Percentiles rank a stretch among this genome's conserved stretches.
Conservation (phyloP, 2,329 filamentous ascomycete species). For the Aspergillus arachidicola region DNA sequence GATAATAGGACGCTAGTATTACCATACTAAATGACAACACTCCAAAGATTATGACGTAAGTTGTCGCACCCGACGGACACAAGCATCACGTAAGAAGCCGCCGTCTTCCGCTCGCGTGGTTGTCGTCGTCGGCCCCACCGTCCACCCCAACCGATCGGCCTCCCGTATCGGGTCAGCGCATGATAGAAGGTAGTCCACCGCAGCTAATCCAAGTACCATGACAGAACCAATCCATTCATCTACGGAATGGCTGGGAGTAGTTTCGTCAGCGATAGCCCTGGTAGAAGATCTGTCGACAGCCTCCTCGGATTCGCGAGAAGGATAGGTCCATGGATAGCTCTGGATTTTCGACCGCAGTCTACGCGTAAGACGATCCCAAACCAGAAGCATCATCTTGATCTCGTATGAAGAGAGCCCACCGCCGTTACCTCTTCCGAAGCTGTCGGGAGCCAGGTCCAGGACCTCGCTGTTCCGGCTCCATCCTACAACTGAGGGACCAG, state of each 20-base stretch:
- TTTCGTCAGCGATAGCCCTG: background rate
- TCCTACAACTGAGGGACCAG: background rate
- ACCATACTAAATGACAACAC: too few relatives aligned
- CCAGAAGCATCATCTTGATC: background rate
- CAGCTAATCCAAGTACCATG: background rate
- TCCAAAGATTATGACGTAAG: background rate
- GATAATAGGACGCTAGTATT: too few relatives aligned
- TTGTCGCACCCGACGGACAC: background rate
- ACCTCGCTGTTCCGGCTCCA: background rate
- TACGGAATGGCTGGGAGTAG: background rate
- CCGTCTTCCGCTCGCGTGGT: too few relatives aligned
- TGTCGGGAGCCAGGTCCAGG: background rate
- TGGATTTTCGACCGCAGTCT: background rate
- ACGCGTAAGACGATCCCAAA: background rate
- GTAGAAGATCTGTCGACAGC: background rate
- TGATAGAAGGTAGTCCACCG: background rate
- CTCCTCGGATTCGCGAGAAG: background rate
- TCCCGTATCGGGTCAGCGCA: background rate
- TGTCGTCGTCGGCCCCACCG: background rate
- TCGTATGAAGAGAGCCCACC: background rate
- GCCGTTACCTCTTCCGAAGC: conserved; percentile 1
- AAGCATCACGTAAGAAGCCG: background rate
- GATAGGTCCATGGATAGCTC: background rate
- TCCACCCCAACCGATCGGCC: background rate
- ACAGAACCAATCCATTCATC: background rate